These are phyloP conservation scores for Quillaja saponaria DNA, from an alignment of 306 rosid species.

Conservation along the genomic window DNA sequence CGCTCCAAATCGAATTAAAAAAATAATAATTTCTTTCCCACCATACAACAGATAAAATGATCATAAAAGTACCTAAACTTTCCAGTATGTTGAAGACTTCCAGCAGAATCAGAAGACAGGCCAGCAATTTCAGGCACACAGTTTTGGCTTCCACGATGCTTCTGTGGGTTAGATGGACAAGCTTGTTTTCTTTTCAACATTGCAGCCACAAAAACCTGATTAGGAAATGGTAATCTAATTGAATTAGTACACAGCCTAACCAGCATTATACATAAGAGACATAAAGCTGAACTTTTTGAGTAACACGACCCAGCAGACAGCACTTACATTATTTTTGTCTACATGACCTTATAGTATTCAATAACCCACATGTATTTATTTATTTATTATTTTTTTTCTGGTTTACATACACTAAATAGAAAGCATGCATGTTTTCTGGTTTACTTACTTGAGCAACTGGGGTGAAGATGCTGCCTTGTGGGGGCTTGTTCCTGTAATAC, in stretches of 20 bases:
- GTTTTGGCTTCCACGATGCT: constrained; percentile 61
- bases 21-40: too few species aligned
- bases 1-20: too few species aligned
- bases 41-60: background rate
- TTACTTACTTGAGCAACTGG: constrained; percentile 76
- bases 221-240: background rate
- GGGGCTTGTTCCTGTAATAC: constrained; percentile 82
- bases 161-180: constrained; percentile 61
- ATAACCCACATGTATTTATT: constrained; percentile 28
- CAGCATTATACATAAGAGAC: constrained; percentile 4
- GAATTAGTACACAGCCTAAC: background rate
- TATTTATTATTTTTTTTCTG: constrained; percentile 16
- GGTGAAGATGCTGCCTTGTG: constrained; percentile 77
- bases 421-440: too few species aligned
- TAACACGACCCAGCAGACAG: constrained; percentile 32
- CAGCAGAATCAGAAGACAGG: constrained; percentile 34
- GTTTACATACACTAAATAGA: constrained; percentile 7
- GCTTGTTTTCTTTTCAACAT: constrained; percentile 65
- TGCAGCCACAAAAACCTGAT: constrained; percentile 93
- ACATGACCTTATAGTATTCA: constrained; percentile 14
- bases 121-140: constrained; percentile 13
- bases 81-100: constrained; percentile 36
- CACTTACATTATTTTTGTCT: background rate
- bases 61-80: constrained; percentile 59
- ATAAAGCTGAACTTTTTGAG: background rate